phyloP scores from a whole-genome alignment of 1,284 basidiomycete genomes.

The Irpex lacteus region DNA sequence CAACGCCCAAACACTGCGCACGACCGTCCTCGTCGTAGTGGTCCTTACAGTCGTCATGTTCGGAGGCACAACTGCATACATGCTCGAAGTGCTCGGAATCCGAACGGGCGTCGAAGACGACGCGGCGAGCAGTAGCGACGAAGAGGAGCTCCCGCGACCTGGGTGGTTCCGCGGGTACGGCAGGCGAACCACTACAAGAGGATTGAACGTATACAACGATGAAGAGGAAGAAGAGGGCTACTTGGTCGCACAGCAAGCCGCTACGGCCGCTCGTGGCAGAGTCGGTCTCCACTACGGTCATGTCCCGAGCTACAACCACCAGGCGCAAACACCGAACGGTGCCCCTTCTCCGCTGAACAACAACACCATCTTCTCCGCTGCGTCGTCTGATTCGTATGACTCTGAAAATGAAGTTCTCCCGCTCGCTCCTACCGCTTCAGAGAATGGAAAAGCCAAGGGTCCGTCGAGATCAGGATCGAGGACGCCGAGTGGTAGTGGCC shows the following conservation, averaged over 20 bases:
- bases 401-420: constrained; percentile 82
- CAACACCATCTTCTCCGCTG: constrained; percentile 48
- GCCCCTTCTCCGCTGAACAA: constrained; percentile 24
- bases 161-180: constrained; percentile 24
- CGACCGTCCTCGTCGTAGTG: constrained; percentile 94
- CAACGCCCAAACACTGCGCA: constrained; percentile 88
- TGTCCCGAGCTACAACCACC: constrained; percentile 55
- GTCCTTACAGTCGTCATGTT: constrained; percentile 95
- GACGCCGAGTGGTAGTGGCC: constrained; percentile 5
- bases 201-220: constrained; percentile 39
- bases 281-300: constrained; percentile 50
- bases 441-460: constrained; percentile 10
- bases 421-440: constrained; percentile 48
- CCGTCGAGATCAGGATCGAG: constrained; percentile 11
- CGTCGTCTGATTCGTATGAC: constrained; percentile 71
- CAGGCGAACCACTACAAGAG: constrained; percentile 34
- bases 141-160: constrained; percentile 52
- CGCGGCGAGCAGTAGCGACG: constrained; percentile 76
- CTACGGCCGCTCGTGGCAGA: constrained; percentile 30
- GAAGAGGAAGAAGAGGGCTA: constrained; percentile 25
- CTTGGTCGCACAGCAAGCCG: constrained; percentile 33
- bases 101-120: constrained; percentile 95
- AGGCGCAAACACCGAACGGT: constrained; percentile 33
- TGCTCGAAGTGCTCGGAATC: constrained; percentile 98
- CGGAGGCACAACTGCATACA: constrained; percentile 93